Evolutionary conservation across 306 rosid species (phyloP), one percentile per base, ranked within the genome.

Genomic region (Vachellia collinsii): DNA sequence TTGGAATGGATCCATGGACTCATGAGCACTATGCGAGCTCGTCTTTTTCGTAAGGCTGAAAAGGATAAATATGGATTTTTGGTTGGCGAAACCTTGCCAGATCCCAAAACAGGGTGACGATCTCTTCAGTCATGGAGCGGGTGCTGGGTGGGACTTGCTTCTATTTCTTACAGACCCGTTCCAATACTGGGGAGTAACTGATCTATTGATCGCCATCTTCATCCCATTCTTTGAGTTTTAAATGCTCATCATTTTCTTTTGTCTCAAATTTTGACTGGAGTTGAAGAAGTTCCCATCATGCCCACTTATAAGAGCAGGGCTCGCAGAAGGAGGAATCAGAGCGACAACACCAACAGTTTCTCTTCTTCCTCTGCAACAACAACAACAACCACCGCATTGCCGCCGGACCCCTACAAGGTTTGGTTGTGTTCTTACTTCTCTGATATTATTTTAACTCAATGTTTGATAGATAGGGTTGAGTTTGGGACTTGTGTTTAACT

Each of bases 361-460:
- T 67, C 84, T 77, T 76, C 75, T 77, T 76, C 75, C 6, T 78
- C 90, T 76, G 23, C 83, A 48, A 46, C 86, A n/a, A 5, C 73
- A 39, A 82, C 79, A 7, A 7, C 73, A 46, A 77, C 77, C 13
- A 9, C 81, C 56, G 67, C 88, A 44, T 80, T 87, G 67, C 83
- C 83, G 42, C 76, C 87, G 25, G 75, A 80, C 70, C 88, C 87
- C 39, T 87, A 87, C 77, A 74, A 87, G 90, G 90, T 87, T 76
- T 77, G 10, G 0, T 41, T 69, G 17, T 46, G 23, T 53, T 77
- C 71, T 41, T 12, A 4, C 82, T 65, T 80, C 1, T 77, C 56
- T 62, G 36, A 76, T 11, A 11, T 29, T 83, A 59, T 71, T n/a
- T 38, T 67, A 4, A 67, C 17, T 1, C 19, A 7, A 70, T 75